Conservation (phyloP, 2,329 filamentous ascomycete species). For the Colletotrichum brevisporum region DNA sequence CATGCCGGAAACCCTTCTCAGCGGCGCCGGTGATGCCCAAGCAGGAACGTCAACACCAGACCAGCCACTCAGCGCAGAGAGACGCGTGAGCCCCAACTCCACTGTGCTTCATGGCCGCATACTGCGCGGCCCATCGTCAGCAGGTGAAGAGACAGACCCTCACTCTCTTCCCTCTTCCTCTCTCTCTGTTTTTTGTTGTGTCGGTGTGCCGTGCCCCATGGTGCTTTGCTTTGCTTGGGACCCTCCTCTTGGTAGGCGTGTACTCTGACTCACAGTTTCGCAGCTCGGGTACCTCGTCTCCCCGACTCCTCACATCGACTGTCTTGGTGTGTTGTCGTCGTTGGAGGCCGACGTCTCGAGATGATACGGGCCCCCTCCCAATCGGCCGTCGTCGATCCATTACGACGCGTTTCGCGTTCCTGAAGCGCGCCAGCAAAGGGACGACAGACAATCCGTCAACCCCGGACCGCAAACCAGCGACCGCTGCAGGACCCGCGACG, state of each 20-base stretch:
- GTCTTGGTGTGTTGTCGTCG: background rate
- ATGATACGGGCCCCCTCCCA: slow-evolving; percentile 6
- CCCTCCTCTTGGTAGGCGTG: background rate
- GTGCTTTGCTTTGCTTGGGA: slow-evolving; percentile 36
- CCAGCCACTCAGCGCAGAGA: slow-evolving; percentile 40
- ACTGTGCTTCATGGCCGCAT: slow-evolving; percentile 47
- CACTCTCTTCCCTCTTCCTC: slow-evolving; percentile 8
- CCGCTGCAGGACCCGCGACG: slow-evolving; percentile 33
- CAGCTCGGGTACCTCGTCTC: slow-evolving; percentile 11
- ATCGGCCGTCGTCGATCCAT: slow-evolving; percentile 17
- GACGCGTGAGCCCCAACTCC: slow-evolving; percentile 42
- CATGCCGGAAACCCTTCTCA: slow-evolving; percentile 26
- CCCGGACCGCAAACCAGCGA: slow-evolving; percentile 14
- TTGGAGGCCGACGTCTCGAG: slow-evolving; percentile 9
- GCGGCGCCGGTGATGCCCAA: slow-evolving; percentile 39
- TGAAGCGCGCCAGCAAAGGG: slow-evolving; percentile 22
- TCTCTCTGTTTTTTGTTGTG: slow-evolving; percentile 21
- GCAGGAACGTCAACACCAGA: slow-evolving; percentile 32
- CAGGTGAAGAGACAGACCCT: slow-evolving; percentile 33
- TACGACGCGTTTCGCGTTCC: slow-evolving; percentile 36
- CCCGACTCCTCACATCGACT: slow-evolving; percentile 1
- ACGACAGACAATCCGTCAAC: no score
- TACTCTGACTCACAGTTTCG: slow-evolving; percentile 6
- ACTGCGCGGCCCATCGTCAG: slow-evolving; percentile 42
- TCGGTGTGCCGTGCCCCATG: slow-evolving; percentile 25